Evolutionary conservation across 2,329 filamentous ascomycete genomes (phyloP), one percentile per base, ranked within the genome.

Genomic region (Pestalotiopsis fici): DNA sequence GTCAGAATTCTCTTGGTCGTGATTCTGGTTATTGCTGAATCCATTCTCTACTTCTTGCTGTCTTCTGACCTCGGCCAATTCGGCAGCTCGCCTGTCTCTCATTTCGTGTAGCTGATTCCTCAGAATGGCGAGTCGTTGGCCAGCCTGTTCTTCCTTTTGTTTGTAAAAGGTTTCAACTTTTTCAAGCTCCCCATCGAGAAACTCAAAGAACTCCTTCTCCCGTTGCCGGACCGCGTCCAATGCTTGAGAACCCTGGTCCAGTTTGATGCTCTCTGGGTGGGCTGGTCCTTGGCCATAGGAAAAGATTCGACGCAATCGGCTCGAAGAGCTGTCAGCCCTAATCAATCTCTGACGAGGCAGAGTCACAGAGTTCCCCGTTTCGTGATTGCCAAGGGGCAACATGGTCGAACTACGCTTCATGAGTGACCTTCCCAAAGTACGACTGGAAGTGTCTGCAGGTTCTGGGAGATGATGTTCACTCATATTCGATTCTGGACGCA

Each of bases 161-260:
- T 88, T 90, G 82, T 98, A 98, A 75, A 99, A 99, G 0, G 84
- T 81, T 76, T 99, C 95, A 12, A 99, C 93, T 80, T 98, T 99
- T n/a, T 90, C 86, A 15, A 99, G 83, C 80, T 99, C 92, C 11
- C 83, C 83, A 73, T 98, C 93, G 65, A 99, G 83, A 74, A 96
- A 99, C 0, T 84, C 81, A 78, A 95, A 95, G 76, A 99, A 98
- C 15, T 97, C 93, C n/a, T 86, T 87, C 78, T 97, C 91, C 21
- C 90, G 87, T 66, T 90, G 84, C 57, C 93, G 91, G 3, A 97
- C 85, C 50, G 81, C 71, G 77, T 82, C 72, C 28, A 87, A 75
- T 27, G 81, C 78, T 62, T 84, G 78, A 75, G 84, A 71, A 57
- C 81, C 77, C 76, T 81, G 75, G 66, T 86, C 79, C 72, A 79